Percentiles rank a stretch among this genome's conserved stretches.
phyloP scores from a whole-genome alignment of 208 protist species.

The Trypanosoma cruzi region DNA sequence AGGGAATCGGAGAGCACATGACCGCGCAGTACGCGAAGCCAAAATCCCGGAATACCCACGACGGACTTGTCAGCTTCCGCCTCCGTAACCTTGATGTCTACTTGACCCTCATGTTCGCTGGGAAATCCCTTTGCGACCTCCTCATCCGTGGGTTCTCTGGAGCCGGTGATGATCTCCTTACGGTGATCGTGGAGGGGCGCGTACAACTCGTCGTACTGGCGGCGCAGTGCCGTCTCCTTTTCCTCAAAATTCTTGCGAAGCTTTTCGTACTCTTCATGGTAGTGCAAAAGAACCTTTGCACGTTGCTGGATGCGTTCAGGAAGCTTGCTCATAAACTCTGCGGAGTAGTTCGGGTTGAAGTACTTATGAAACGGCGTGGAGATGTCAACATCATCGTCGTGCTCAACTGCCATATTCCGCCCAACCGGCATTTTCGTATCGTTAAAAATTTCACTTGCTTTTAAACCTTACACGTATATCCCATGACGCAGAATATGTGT shows the following conservation, averaged over 20 bases:
- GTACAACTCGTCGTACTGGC: conserved; percentile 74
- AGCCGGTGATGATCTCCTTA: conserved; percentile 77
- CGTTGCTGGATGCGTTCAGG: conserved; percentile 84
- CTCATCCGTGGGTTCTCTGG: conserved; percentile 48
- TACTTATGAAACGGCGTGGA: conserved; percentile 52
- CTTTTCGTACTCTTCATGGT: conserved; percentile 72
- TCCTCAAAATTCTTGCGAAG: conserved; percentile 59
- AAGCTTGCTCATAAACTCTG: conserved; percentile 80
- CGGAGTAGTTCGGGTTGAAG: conserved; percentile 77
- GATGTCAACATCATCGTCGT: conserved; percentile 39
- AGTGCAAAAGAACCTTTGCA: conserved; percentile 64
- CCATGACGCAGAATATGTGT: not conserved
- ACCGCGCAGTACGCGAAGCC: conserved; percentile 72
- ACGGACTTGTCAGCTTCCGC: conserved; percentile 26
- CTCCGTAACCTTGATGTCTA: conserved; percentile 28
- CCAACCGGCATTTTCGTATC: conserved; percentile 7
- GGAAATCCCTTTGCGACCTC: conserved; percentile 74
- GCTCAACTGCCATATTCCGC: conserved; percentile 15
- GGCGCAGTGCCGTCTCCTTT: conserved; percentile 68
- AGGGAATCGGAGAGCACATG: conserved; percentile 63
- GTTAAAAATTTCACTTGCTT: not conserved
- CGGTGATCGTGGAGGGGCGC: conserved; percentile 62
- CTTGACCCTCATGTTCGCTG: conserved; percentile 50
- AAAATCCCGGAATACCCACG: conserved; percentile 66
- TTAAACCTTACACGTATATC: not conserved